A percentile compares a stretch with the other conserved stretches of the same genome.
Evolutionary conservation across 345 rosid species (phyloP).

Genomic region (Eucalyptus camaldulensis): DNA sequence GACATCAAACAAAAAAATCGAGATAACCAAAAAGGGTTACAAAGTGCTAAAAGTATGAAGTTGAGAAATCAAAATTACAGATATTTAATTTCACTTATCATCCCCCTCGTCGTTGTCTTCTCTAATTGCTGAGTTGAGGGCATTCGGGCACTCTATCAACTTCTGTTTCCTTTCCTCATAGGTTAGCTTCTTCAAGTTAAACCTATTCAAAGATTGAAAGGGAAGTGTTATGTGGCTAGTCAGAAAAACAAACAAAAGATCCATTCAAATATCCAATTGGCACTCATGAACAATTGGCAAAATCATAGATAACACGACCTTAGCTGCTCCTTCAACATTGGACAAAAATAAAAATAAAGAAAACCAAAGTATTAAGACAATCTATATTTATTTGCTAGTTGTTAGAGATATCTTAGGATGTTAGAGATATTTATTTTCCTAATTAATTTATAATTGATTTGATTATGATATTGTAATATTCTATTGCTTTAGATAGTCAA

Average conservation of each 20-base stretch:
- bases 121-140: constrained; percentile 35
- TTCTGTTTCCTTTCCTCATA: constrained; percentile 64
- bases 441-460: no score
- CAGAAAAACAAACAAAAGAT: not conserved
- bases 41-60: not conserved
- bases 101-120: constrained; percentile 25
- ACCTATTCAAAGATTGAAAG: constrained; percentile 16
- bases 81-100: constrained; percentile 12
- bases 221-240: not conserved
- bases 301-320: no score
- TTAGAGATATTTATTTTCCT: no score
- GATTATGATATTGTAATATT: no score
- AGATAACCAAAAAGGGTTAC: not conserved
- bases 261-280: not conserved
- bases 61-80: not conserved
- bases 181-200: constrained; percentile 65
- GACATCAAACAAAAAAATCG: not conserved
- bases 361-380: no score
- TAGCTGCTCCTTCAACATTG: no score
- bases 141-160: constrained; percentile 50
- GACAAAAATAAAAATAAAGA: no score
- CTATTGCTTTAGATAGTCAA: no score
- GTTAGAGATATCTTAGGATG: no score
- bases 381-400: no score
- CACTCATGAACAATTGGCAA: no score